These are phyloP conservation scores for Trichosporon sp. DNA, from an alignment of 1,284 basidiomycete species.

Conservation along the genomic window DNA sequence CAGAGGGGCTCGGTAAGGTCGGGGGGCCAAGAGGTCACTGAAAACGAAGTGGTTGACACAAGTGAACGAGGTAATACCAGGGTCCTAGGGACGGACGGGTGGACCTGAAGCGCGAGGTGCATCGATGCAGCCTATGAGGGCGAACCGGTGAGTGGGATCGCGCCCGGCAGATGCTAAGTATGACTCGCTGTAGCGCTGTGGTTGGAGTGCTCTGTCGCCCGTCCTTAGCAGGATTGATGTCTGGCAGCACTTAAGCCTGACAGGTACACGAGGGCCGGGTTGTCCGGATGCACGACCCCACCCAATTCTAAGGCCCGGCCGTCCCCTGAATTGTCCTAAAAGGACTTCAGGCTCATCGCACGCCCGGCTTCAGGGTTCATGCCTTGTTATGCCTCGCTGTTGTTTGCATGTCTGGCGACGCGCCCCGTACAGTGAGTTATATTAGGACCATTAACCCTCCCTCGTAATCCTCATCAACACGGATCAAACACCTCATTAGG, in stretches of 20 bases:
- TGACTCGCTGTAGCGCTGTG: background rate
- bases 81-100: background rate
- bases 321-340: background rate
- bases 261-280: background rate
- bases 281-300: background rate
- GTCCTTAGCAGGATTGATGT: background rate
- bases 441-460: background rate
- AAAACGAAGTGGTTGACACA: background rate
- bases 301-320: slow-evolving; percentile 6
- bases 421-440: slow-evolving; percentile 1
- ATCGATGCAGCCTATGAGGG: background rate
- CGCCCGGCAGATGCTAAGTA: background rate
- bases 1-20: background rate
- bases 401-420: background rate
- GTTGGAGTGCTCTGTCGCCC: no score
- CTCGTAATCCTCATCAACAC: background rate
- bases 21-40: slow-evolving; percentile 7
- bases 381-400: background rate
- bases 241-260: background rate
- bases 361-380: background rate
- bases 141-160: background rate
- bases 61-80: background rate
- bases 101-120: slow-evolving; percentile 1
- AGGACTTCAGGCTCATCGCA: background rate
- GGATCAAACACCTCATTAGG: slow-evolving; percentile 3